A percentile compares a stretch with the other conserved stretches of the same genome.
These are phyloP conservation scores for Penicillium tannophilum DNA, from an alignment of 495 filamentous ascomycete species.

Conservation along the genomic window DNA sequence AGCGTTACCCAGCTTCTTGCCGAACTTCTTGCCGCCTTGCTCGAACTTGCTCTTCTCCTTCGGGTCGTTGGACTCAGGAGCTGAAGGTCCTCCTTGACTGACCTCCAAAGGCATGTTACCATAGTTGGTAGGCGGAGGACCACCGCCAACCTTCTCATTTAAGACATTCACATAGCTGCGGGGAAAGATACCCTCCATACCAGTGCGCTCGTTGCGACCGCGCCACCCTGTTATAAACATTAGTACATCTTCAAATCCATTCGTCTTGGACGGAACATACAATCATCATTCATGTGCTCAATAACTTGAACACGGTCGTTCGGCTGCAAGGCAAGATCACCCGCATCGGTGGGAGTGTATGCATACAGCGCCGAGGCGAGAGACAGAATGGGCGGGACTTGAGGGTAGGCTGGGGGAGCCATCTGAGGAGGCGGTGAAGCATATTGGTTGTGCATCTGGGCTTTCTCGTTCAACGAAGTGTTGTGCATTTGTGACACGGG, in stretches of 20 bases:
- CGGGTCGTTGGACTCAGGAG: slow-evolving; percentile 28
- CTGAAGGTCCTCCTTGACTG: slow-evolving; percentile 44
- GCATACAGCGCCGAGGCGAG: slow-evolving; percentile 81
- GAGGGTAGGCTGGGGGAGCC: slow-evolving; percentile 53
- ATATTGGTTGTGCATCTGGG: slow-evolving; percentile 53
- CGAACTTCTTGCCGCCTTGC: slow-evolving; percentile 58
- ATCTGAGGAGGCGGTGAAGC: slow-evolving; percentile 41
- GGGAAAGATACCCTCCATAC: slow-evolving; percentile 87
- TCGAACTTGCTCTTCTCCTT: slow-evolving; percentile 51
- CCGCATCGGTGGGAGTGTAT: slow-evolving; percentile 75
- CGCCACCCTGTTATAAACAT: slow-evolving; percentile 61
- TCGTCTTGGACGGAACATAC: slow-evolving; percentile 46
- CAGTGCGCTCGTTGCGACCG: slow-evolving; percentile 78
- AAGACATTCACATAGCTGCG: slow-evolving; percentile 76
- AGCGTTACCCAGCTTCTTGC: slow-evolving; percentile 59
- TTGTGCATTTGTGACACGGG: slow-evolving; percentile 50
- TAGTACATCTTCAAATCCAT: slow-evolving; percentile 17
- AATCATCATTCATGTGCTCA: slow-evolving; percentile 94
- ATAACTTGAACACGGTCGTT: slow-evolving; percentile 77
- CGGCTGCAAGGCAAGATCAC: slow-evolving; percentile 74
- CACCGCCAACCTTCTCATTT: slow-evolving; percentile 40
- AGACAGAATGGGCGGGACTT: slow-evolving; percentile 60
- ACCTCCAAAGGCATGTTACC: slow-evolving; percentile 57
- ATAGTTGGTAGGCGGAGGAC: slow-evolving; percentile 44
- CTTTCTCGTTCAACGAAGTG: slow-evolving; percentile 55